Evolutionary conservation across 352 stramenopile genomes (phyloP).

Genomic region (Globisporangium viniferum): DNA sequence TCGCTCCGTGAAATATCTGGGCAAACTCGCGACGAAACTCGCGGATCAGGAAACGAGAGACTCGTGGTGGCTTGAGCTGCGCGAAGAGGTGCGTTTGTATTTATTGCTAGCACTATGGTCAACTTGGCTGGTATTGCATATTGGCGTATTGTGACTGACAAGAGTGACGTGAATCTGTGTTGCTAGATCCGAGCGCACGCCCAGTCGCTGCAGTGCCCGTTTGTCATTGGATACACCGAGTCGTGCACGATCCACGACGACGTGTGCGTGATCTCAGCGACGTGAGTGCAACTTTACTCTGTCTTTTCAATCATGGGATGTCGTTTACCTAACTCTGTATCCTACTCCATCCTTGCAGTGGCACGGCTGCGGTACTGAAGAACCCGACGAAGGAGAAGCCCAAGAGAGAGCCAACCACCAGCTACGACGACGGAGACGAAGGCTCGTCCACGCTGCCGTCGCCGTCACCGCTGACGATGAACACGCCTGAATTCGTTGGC

Average conservation of each 20-base stretch:
- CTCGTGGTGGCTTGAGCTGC: conserved; percentile 97
- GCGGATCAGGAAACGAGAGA: conserved; percentile 97
- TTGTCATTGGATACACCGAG: conserved; percentile 97
- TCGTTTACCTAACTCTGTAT: not conserved
- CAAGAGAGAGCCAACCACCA: conserved; percentile 29
- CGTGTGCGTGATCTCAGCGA: conserved; percentile 96
- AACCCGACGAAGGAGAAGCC: conserved; percentile 49
- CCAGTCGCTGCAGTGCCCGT: conserved; percentile 93
- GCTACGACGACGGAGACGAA: conserved; percentile 42
- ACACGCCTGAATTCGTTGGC: conserved; percentile 33
- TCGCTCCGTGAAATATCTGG: conserved; percentile 88
- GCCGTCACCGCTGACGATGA: conserved; percentile 34
- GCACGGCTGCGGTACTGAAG: conserved; percentile 76
- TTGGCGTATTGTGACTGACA: not conserved
- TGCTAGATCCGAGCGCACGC: conserved; percentile 92
- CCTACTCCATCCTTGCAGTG: conserved; percentile 23
- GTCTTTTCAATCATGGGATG: not conserved
- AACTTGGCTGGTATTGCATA: not conserved
- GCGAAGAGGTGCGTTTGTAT: conserved; percentile 83
- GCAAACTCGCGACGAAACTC: conserved; percentile 92
- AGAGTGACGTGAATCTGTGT: not conserved
- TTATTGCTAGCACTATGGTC: not conserved
- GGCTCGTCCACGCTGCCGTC: conserved; percentile 17
- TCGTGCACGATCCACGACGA: conserved; percentile 97
- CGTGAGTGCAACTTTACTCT: conserved; percentile 37